Base-by-base conservation (phyloP, 192 early-diverging fungal species). In the Backusella tuberculispora region DNA sequence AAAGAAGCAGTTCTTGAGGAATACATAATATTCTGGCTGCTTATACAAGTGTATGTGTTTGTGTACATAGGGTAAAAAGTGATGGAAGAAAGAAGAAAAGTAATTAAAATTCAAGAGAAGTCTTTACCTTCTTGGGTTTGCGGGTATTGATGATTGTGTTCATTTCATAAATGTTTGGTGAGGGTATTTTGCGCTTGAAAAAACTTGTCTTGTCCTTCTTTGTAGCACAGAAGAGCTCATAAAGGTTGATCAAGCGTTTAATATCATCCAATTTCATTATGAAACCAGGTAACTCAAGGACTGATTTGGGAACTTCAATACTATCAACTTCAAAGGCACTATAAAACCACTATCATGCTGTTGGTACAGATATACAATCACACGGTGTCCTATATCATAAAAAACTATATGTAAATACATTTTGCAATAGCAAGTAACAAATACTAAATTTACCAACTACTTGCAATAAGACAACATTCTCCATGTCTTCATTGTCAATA, bases 351-450 rank as follows among this genome's bases (percentile, higher is more conserved):
- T 47, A 53, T 56, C 69, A 71, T 53, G 69, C 37, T 38, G 47
- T 71, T 47, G 24, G 69, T 53, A 71, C 69, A 48, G 34, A 71
- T 71, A 71, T 71, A 71, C 69, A 71, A 53, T 53, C 48, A 71
- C 69, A 71, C 47, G 47, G 37, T 71, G 48, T 41, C 69, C 69
- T 71, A 71, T 71, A 71, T 53, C 69, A 71, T 50, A 14, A n/a
- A 71, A 71, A 50, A 56, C 34, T 37, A 71, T 71, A 71, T 71
- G 48, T 71, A 71, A 56, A 53, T 71, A 53, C 34, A 56, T 71
- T 71, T 66, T 29, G 47, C 45, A 71, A 71, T 71, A 71, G 69
- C 69, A 71, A 71, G 47, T 53, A 71, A 71, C 69, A 71, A 53
- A 53, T 47, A 53, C 45, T 40, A 47, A 71, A 71, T 56, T 71